Percentiles rank a stretch among this genome's conserved stretches.
Conservation (phyloP, 2,329 filamentous ascomycete genomes). For the Beauveria australis region DNA sequence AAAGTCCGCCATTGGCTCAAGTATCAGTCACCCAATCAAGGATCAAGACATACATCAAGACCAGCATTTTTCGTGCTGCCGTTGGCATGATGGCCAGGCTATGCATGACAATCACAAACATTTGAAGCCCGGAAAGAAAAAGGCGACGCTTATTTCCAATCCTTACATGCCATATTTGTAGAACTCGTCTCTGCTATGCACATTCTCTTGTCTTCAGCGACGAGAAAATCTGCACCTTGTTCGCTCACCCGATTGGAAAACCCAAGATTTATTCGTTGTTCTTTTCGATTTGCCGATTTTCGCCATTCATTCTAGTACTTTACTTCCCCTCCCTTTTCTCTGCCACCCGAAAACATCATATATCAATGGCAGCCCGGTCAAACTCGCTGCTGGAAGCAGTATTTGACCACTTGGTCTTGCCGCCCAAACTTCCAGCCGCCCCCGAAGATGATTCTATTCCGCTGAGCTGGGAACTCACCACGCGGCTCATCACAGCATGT, state of each 20-base stretch:
- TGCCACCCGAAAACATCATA: no score
- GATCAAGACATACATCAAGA: background rate
- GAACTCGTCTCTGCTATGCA: background rate
- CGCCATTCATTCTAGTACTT: no score
- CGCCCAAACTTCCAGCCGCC: background rate
- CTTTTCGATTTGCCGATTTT: no score
- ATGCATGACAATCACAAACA: background rate
- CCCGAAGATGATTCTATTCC: background rate
- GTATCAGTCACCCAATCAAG: background rate
- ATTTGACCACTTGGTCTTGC: background rate
- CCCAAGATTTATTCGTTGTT: no score
- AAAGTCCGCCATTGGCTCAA: background rate
- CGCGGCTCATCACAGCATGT: background rate
- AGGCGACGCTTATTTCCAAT: background rate
- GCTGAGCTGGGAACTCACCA: background rate
- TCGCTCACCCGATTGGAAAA: background rate
- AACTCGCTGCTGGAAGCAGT: background rate
- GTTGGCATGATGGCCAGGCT: background rate
- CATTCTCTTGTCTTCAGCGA: background rate
- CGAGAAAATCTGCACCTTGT: background rate
- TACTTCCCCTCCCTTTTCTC: no score
- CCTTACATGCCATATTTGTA: background rate
- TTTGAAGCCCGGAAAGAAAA: background rate
- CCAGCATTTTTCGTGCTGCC: background rate
- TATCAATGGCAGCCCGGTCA: background rate